Conservation (phyloP, 352 stramenopile species). For the Plasmopara muralis region DNA sequence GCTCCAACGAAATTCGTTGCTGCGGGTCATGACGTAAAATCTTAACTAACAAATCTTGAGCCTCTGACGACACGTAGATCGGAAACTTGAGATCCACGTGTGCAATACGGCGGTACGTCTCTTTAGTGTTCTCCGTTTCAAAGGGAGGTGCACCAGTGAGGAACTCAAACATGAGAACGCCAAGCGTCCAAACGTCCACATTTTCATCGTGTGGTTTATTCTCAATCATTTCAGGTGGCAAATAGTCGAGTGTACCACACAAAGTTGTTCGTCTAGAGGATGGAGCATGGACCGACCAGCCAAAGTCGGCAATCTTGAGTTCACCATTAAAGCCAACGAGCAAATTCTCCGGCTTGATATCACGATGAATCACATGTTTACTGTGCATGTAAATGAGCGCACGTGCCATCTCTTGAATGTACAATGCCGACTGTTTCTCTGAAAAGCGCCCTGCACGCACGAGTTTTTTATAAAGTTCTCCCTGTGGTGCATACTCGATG, state of each 20-base stretch:
- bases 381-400: conserved; percentile 97
- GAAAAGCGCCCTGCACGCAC: conserved; percentile 86
- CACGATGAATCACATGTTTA: conserved; percentile 99
- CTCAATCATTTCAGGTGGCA: conserved; percentile 99
- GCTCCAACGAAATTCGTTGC: conserved; percentile 88
- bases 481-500: conserved; percentile 97
- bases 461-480: conserved; percentile 99
- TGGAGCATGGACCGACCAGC: conserved; percentile 98
- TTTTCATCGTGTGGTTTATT: conserved; percentile 95
- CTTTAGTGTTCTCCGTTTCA: conserved; percentile 88
- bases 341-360: conserved; percentile 99
- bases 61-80: conserved; percentile 83
- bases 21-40: conserved; percentile 93
- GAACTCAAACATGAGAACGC: conserved; percentile 99
- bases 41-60: conserved; percentile 91
- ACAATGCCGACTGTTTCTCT: conserved; percentile 89
- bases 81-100: conserved; percentile 96
- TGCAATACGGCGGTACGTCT: conserved; percentile 97
- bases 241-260: conserved; percentile 98
- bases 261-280: conserved; percentile 95
- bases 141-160: conserved; percentile 97
- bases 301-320: conserved; percentile 99
- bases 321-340: conserved; percentile 92
- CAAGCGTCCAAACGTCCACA: conserved; percentile 97
- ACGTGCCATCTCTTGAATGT: conserved; percentile 92